phyloP scores from a whole-genome alignment of 805 yeast genomes.

The Zygotorulaspora danielsina region DNA sequence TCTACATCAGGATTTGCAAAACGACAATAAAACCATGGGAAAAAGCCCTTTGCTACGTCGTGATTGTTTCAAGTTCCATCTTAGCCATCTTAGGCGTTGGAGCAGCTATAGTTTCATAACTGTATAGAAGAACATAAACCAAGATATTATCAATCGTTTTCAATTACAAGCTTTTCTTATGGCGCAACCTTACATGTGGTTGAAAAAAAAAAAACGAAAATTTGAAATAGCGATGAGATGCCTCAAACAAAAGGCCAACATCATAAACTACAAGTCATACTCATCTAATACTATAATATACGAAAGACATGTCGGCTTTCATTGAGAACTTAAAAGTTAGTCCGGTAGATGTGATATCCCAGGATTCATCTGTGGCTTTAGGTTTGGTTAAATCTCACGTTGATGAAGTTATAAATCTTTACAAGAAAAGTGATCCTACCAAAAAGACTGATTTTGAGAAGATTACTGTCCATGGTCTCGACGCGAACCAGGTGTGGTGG shows the following conservation, averaged over 20 bases:
- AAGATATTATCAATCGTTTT: conserved; percentile 1
- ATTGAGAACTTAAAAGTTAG: conserved; percentile 18
- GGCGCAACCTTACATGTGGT: too few relatives aligned
- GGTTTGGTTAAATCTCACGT: conserved; percentile 25
- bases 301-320: conserved; percentile 24
- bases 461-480: conserved; percentile 78
- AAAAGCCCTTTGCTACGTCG: conserved; percentile 38
- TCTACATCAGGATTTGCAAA: conserved; percentile 58
- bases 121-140: background rate
- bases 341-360: conserved; percentile 22
- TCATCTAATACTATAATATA: background rate
- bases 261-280: background rate
- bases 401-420: conserved; percentile 26
- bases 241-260: background rate
- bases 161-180: conserved; percentile 4
- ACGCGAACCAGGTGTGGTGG: conserved; percentile 89
- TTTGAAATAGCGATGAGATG: background rate
- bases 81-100: conserved; percentile 58
- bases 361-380: conserved; percentile 23
- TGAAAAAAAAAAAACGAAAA: background rate
- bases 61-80: conserved; percentile 43
- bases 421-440: conserved; percentile 16
- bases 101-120: conserved; percentile 38
- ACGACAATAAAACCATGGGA: conserved; percentile 41
- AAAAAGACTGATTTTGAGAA: conserved; percentile 66